Evolutionary conservation across 2,329 filamentous ascomycete genomes (phyloP).

Genomic region (Alternaria sp.): DNA sequence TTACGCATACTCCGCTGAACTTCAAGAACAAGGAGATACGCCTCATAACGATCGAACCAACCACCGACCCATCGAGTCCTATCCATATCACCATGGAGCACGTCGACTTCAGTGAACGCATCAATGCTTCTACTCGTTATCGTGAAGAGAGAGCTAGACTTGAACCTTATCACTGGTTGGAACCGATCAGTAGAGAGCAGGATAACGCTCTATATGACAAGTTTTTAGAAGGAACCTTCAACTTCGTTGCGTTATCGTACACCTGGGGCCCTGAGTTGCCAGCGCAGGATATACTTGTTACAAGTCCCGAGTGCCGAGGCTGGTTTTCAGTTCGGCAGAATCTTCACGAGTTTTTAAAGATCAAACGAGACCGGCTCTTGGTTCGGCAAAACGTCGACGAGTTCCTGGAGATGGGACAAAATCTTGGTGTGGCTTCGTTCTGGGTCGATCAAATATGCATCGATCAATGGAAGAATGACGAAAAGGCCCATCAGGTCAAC

Average conservation of each 20-base stretch:
- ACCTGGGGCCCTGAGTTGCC: not conserved
- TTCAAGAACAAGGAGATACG: not conserved
- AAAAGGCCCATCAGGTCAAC: not conserved
- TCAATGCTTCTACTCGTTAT: fast-evolving
- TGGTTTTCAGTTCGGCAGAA: not conserved
- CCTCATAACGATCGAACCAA: not conserved
- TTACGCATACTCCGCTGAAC: not conserved
- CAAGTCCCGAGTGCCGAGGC: not conserved
- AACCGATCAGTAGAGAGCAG: no score
- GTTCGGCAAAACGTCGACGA: not conserved
- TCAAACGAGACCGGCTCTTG: not conserved
- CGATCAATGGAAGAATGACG: not conserved
- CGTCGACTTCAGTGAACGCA: not conserved
- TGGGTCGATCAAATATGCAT: not conserved
- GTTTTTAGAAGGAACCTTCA: fast-evolving
- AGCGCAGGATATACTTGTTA: not conserved
- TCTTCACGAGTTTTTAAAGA: not conserved
- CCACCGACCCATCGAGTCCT: not conserved
- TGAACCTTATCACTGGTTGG: no score
- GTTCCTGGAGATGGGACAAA: not conserved
- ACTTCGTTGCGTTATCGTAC: not conserved
- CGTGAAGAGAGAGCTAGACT: no score
- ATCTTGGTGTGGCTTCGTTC: not conserved
- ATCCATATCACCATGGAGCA: not conserved
- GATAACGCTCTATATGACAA: fast-evolving